A percentile compares a stretch with the other conserved stretches of the same genome.
Conservation (phyloP, 2,329 filamentous ascomycete genomes). For the Ceratocystis colombiana region DNA sequence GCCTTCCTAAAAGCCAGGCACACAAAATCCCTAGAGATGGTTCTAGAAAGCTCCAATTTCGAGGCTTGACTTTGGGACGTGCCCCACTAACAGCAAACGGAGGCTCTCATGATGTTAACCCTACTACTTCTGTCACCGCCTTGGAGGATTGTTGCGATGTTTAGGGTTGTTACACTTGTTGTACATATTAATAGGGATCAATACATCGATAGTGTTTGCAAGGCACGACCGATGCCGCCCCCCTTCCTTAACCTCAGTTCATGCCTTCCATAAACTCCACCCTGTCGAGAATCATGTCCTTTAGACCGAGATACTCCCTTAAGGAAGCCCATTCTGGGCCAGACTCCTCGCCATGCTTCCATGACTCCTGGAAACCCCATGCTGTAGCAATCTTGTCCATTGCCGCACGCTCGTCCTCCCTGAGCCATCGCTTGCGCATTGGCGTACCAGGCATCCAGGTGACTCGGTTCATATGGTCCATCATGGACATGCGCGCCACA, state of each 20-base stretch:
- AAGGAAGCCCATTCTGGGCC: slow-evolving; percentile 82
- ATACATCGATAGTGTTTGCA: background rate
- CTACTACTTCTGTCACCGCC: slow-evolving; percentile 6
- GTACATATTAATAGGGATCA: background rate
- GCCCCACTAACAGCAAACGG: slow-evolving; percentile 16
- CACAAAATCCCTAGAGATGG: slow-evolving; percentile 17
- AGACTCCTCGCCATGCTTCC: slow-evolving; percentile 77
- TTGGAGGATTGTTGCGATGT: background rate
- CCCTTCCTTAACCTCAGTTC: slow-evolving; percentile 35
- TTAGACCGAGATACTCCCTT: slow-evolving; percentile 68
- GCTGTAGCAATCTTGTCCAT: slow-evolving; percentile 76
- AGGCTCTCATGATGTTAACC: background rate
- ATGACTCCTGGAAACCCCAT: slow-evolving; percentile 81
- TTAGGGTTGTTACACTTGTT: slow-evolving; percentile 10
- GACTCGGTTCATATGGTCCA: slow-evolving; percentile 91
- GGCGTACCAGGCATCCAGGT: slow-evolving; percentile 80
- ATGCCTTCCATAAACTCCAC: slow-evolving; percentile 89
- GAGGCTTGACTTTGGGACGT: background rate
- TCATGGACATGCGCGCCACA: slow-evolving; percentile 73
- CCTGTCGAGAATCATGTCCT: slow-evolving; percentile 82
- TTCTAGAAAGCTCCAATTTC: slow-evolving; percentile 21
- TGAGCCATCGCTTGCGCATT: slow-evolving; percentile 69
- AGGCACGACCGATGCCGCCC: background rate
- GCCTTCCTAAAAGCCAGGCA: slow-evolving; percentile 4
- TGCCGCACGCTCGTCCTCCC: slow-evolving; percentile 81